A percentile compares a stretch with the other conserved stretches of the same genome.
These are phyloP conservation scores for Vanderwaltozyma tropicalis DNA, from an alignment of 805 yeast species.

Conservation along the genomic window DNA sequence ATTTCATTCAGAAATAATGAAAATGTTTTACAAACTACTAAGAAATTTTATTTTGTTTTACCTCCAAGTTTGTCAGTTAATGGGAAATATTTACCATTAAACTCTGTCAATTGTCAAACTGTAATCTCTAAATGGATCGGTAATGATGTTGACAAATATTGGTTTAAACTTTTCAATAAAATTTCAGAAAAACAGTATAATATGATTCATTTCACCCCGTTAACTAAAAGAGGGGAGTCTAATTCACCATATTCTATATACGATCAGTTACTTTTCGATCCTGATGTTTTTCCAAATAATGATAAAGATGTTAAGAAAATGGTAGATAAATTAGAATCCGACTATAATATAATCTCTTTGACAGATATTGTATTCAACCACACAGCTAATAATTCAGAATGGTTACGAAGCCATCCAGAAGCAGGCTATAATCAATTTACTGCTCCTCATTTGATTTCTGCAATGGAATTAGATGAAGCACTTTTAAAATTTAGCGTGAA, in stretches of 20 bases:
- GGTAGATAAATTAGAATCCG: slow-evolving; percentile 38
- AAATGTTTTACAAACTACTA: slow-evolving; percentile 38
- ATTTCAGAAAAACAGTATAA: slow-evolving; percentile 75
- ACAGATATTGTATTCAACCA: slow-evolving; percentile 94
- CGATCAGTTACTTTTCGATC: slow-evolving; percentile 77
- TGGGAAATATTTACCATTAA: slow-evolving; percentile 52
- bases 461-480: slow-evolving; percentile 72
- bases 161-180: slow-evolving; percentile 57
- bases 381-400: slow-evolving; percentile 79
- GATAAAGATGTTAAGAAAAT: slow-evolving; percentile 44
- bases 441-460: slow-evolving; percentile 80
- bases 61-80: slow-evolving; percentile 62
- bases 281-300: slow-evolving; percentile 41
- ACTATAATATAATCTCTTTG: slow-evolving; percentile 59
- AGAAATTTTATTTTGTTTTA: slow-evolving; percentile 62
- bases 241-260: slow-evolving; percentile 87
- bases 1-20: slow-evolving; percentile 41
- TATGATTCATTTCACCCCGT: slow-evolving; percentile 92
- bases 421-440: slow-evolving; percentile 78
- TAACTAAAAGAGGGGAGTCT: slow-evolving; percentile 81
- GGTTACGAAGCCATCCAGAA: slow-evolving; percentile 84
- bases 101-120: slow-evolving; percentile 72
- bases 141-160: slow-evolving; percentile 46
- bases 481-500: slow-evolving; percentile 53
- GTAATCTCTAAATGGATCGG: slow-evolving; percentile 92